A percentile compares a stretch with the other conserved stretches of the same genome.
Conservation (phyloP, 805 yeast genomes). For the Metschnikowia drakensbergensis region DNA sequence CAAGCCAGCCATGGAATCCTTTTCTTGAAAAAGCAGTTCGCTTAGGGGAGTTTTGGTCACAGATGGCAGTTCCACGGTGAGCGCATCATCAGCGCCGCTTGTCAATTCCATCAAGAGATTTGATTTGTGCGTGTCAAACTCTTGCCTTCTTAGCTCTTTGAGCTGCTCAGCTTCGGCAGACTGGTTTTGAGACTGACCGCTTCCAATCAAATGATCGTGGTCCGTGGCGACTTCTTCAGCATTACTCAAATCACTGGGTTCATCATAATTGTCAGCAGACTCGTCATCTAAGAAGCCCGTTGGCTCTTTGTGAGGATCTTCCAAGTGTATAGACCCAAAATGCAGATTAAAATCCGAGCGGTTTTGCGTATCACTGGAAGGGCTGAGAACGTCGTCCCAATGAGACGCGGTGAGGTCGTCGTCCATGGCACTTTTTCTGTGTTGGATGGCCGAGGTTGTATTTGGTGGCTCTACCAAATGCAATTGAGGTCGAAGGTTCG, state of each 20-base stretch:
- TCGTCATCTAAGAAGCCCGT: constrained; percentile 9
- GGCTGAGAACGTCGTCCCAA: constrained; percentile 57
- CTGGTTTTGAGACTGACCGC: constrained; percentile 5
- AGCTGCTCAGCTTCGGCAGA: constrained; percentile 21
- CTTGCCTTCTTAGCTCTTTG: constrained; percentile 34
- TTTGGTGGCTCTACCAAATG: not conserved
- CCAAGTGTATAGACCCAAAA: constrained; percentile 14
- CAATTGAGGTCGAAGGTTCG: not conserved
- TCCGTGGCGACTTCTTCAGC: constrained; percentile 9
- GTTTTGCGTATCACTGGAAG: constrained; percentile 15
- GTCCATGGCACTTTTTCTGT: constrained; percentile 27
- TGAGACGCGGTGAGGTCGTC: constrained; percentile 53
- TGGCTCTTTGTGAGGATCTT: constrained; percentile 14
- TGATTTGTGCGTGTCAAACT: constrained; percentile 26
- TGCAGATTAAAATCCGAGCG: constrained; percentile 9
- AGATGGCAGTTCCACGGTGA: constrained; percentile 11
- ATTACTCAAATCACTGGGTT: constrained; percentile 14
- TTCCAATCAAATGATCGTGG: not conserved
- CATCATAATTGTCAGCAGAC: constrained; percentile 14
- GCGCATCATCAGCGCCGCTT: constrained; percentile 8
- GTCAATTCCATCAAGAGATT: constrained; percentile 15
- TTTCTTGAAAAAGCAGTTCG: constrained; percentile 34
- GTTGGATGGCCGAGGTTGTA: not conserved
- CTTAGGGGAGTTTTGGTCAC: constrained; percentile 14
- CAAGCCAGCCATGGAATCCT: constrained; percentile 17